Conservation (phyloP, 257 asterid species). For the Echites panduratus region DNA sequence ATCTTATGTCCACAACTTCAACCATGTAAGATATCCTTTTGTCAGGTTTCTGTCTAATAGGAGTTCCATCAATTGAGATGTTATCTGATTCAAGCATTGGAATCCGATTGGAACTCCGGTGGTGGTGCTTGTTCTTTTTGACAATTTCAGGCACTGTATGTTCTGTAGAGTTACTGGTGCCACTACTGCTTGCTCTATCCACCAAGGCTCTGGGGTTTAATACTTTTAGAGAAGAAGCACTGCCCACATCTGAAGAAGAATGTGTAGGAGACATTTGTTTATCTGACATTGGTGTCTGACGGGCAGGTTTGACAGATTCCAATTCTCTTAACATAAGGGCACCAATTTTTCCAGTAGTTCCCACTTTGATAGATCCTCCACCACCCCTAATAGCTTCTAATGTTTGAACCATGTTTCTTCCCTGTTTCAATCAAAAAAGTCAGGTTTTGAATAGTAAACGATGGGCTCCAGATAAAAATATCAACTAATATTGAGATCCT, state of each 20-base stretch:
- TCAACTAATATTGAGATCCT: conserved; percentile 2
- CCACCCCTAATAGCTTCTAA: conserved; percentile 65
- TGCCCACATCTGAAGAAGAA: conserved; percentile 22
- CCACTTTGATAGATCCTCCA: conserved; percentile 75
- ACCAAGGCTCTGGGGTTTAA: conserved; percentile 27
- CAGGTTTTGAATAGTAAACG: neutral
- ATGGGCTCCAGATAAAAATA: neutral
- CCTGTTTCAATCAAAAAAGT: neutral
- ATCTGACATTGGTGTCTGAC: conserved; percentile 19
- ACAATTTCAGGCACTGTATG: conserved; percentile 27
- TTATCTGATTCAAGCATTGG: conserved; percentile 61
- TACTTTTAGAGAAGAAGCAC: conserved; percentile 29
- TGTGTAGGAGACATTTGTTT: conserved; percentile 13
- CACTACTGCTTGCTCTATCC: conserved; percentile 55
- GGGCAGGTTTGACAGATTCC: conserved; percentile 40
- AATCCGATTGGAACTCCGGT: conserved; percentile 38
- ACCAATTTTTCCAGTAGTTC: conserved; percentile 75
- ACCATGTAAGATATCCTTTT: conserved; percentile 42
- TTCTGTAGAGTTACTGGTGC: conserved; percentile 14
- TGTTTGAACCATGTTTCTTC: conserved; percentile 47
- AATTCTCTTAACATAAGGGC: conserved; percentile 74
- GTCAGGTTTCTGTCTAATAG: conserved; percentile 42
- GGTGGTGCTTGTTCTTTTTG: conserved; percentile 37
- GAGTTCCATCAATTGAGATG: conserved; percentile 50
- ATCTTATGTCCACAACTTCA: conserved; percentile 72